A percentile compares a stretch with the other conserved stretches of the same genome.
Evolutionary conservation across 169 alveolate genomes (phyloP).

Genomic region (Eimeria sp.): DNA sequence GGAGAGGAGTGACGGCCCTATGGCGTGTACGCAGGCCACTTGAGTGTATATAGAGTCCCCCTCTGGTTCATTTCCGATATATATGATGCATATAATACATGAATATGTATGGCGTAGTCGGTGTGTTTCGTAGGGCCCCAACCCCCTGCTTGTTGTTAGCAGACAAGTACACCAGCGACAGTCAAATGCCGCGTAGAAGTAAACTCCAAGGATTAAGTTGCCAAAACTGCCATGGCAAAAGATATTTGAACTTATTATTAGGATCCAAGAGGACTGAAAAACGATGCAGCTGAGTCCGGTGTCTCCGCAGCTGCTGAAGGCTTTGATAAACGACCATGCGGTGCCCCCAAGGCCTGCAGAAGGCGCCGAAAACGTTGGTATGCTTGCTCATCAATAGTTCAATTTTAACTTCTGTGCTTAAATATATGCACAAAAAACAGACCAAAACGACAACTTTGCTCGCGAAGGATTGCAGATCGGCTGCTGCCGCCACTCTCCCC

Average conservation of each 20-base stretch:
- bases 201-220: not conserved
- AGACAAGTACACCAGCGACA: not conserved
- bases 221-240: not conserved
- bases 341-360: not conserved
- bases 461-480: not conserved
- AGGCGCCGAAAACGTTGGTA: not conserved
- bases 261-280: not conserved
- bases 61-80: not conserved
- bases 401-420: too few relatives aligned
- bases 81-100: not conserved
- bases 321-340: not conserved
- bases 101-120: not conserved
- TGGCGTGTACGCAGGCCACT: not conserved
- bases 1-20: not conserved
- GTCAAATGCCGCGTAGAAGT: not conserved
- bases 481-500: not conserved
- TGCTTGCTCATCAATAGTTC: not conserved
- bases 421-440: not conserved
- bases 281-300: not conserved
- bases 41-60: not conserved
- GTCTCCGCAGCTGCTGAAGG: not conserved
- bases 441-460: not conserved
- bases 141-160: not conserved
- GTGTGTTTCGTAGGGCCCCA: not conserved
- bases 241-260: not conserved